Percentiles rank a stretch among this genome's conserved stretches.
These are phyloP conservation scores for Toxicodendron radicans DNA, from an alignment of 345 rosid species.

Conservation along the genomic window DNA sequence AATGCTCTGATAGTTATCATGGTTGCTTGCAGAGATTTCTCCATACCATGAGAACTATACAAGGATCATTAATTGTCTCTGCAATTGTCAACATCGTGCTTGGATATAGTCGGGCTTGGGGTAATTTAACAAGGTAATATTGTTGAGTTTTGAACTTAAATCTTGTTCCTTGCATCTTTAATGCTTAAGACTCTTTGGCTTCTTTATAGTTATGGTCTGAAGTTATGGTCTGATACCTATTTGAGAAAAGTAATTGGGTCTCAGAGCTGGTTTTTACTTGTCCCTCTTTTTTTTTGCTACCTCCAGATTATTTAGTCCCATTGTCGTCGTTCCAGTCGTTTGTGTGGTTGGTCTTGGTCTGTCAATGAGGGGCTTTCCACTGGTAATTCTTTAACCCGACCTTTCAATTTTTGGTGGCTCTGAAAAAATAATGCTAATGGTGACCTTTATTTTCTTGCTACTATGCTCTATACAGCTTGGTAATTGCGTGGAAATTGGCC, in stretches of 20 bases:
- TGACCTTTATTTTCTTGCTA: conserved; percentile 4
- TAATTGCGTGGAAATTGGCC: conserved; percentile 85
- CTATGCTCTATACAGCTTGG: conserved; percentile 64
- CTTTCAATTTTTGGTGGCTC: not conserved
- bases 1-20: conserved; percentile 7
- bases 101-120: conserved; percentile 78
- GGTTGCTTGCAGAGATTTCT: conserved; percentile 65
- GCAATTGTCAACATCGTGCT: conserved; percentile 79
- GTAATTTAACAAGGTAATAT: conserved; percentile 65
- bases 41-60: conserved; percentile 77
- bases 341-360: conserved; percentile 80
- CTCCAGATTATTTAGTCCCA: conserved; percentile 70
- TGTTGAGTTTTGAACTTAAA: not conserved
- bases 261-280: not conserved
- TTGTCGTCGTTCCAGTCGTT: conserved; percentile 74
- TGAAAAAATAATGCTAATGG: not conserved
- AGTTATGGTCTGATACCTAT: not conserved
- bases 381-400: conserved; percentile 50
- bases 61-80: conserved; percentile 86
- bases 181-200: not conserved
- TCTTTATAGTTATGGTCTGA: too few species aligned
- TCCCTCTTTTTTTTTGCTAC: not conserved
- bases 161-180: conserved; percentile 1
- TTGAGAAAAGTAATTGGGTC: not conserved
- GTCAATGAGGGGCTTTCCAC: conserved; percentile 82